These are phyloP conservation scores for Pulveroboletus sp. DNA, from an alignment of 768 basidiomycete genomes.

Conservation along the genomic window DNA sequence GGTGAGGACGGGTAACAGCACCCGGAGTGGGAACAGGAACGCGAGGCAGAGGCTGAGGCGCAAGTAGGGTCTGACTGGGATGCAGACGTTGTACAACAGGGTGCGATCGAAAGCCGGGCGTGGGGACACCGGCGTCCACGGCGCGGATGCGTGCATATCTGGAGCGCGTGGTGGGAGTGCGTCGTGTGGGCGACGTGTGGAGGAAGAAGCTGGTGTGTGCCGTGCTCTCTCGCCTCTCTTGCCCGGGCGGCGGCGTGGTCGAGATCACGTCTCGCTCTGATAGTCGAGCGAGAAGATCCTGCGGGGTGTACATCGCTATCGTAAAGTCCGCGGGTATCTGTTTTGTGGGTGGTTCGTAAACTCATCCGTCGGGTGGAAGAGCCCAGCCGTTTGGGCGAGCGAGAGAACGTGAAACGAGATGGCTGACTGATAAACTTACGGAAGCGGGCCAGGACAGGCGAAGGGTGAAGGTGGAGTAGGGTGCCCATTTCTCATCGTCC, in stretches of 20 bases:
- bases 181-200: constrained; percentile 7
- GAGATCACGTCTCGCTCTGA: neutral
- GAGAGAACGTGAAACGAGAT: too few relatives aligned
- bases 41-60: neutral
- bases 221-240: neutral
- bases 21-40: neutral
- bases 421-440: constrained; percentile 32
- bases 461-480: constrained; percentile 44
- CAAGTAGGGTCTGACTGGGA: neutral
- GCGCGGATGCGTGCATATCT: constrained; percentile 57
- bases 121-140: constrained; percentile 48
- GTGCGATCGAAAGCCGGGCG: constrained; percentile 27
- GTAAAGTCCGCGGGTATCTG: constrained; percentile 42
- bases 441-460: constrained; percentile 54
- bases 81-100: neutral
- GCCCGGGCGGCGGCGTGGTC: neutral
- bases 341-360: neutral
- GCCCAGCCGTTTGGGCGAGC: too few relatives aligned
- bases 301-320: constrained; percentile 37
- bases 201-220: neutral
- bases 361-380: neutral
- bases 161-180: constrained; percentile 30
- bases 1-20: neutral
- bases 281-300: constrained; percentile 21
- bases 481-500: constrained; percentile 36